Evolutionary conservation across 2,329 filamentous ascomycete species (phyloP).

Genomic region (Paradendryphiella salina): DNA sequence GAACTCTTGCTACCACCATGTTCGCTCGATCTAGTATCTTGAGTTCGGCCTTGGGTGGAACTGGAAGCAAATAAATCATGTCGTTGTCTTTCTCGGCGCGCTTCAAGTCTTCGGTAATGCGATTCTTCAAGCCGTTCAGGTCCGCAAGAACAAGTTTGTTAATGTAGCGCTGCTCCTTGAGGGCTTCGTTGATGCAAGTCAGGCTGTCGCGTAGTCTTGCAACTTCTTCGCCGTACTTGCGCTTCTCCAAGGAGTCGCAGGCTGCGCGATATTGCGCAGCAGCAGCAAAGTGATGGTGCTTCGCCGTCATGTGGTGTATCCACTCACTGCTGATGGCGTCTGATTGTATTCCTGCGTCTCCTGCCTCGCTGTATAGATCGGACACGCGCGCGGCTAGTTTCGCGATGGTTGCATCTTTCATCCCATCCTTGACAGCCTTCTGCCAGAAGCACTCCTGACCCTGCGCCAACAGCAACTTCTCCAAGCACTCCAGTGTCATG

Average conservation of each 20-base stretch:
- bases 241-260: slow-evolving; percentile 88
- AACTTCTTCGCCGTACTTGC: slow-evolving; percentile 93
- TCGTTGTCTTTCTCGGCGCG: slow-evolving; percentile 96
- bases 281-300: slow-evolving; percentile 95
- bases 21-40: slow-evolving; percentile 82
- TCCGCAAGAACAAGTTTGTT: slow-evolving; percentile 81
- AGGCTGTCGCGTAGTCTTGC: slow-evolving; percentile 82
- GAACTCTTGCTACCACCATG: slow-evolving; percentile 81
- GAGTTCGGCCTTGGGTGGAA: slow-evolving; percentile 86
- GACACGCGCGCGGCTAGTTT: slow-evolving; percentile 89
- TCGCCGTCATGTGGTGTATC: slow-evolving; percentile 97
- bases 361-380: slow-evolving; percentile 82
- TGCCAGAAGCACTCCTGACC: slow-evolving; percentile 98
- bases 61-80: slow-evolving; percentile 84
- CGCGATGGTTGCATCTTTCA: slow-evolving; percentile 90
- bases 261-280: slow-evolving; percentile 92
- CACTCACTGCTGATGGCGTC: slow-evolving; percentile 88
- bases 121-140: slow-evolving; percentile 77
- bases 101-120: slow-evolving; percentile 84
- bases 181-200: slow-evolving; percentile 77
- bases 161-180: slow-evolving; percentile 82
- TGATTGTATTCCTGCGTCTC: slow-evolving; percentile 84
- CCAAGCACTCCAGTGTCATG: slow-evolving; percentile 79
- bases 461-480: slow-evolving; percentile 84
- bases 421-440: slow-evolving; percentile 89